A percentile compares a stretch with the other conserved stretches of the same genome.
Conservation (phyloP, 2,329 filamentous ascomycete genomes). For the Hypoxylon sp. region DNA sequence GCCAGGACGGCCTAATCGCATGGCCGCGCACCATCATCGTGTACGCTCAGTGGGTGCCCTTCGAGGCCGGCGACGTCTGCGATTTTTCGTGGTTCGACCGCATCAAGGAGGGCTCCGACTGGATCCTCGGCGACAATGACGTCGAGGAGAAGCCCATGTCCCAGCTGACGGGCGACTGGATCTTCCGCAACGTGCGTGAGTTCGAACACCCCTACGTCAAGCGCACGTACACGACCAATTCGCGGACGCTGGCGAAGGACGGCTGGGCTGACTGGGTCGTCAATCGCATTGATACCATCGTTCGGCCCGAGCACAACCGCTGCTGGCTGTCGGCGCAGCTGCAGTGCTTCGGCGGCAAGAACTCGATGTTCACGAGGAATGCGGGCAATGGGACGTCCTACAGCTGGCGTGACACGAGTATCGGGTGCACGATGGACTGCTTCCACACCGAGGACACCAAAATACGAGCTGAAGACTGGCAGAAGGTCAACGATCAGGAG, state of each 20-base stretch:
- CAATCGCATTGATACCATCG: conserved; percentile 57
- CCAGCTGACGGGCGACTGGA: conserved; percentile 61
- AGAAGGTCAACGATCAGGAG: conserved; percentile 58
- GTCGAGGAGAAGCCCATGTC: conserved; percentile 62
- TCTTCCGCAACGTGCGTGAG: conserved; percentile 62
- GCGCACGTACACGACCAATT: conserved; percentile 62
- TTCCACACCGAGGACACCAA: conserved; percentile 59
- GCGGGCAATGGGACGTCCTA: conserved; percentile 62
- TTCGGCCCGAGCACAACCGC: conserved; percentile 55
- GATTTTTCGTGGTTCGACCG: conserved; percentile 54
- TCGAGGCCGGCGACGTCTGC: conserved; percentile 55
- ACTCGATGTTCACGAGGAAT: conserved; percentile 60
- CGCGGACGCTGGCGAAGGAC: conserved; percentile 57
- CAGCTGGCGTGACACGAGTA: conserved; percentile 63
- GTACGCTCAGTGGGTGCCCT: conserved; percentile 65
- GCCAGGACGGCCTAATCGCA: conserved; percentile 54
- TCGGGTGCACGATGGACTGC: conserved; percentile 60
- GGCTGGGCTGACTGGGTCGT: conserved; percentile 59
- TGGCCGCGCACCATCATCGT: conserved; percentile 61
- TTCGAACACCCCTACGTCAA: conserved; percentile 66
- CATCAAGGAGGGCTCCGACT: conserved; percentile 58
- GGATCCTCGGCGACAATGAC: conserved; percentile 54
- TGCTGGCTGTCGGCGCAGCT: conserved; percentile 63
- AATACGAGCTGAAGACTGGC: conserved; percentile 59
- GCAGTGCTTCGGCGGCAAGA: conserved; percentile 61